Evolutionary conservation across 257 asterid genomes (phyloP).

Genomic region (Ophiorrhiza pumila): DNA sequence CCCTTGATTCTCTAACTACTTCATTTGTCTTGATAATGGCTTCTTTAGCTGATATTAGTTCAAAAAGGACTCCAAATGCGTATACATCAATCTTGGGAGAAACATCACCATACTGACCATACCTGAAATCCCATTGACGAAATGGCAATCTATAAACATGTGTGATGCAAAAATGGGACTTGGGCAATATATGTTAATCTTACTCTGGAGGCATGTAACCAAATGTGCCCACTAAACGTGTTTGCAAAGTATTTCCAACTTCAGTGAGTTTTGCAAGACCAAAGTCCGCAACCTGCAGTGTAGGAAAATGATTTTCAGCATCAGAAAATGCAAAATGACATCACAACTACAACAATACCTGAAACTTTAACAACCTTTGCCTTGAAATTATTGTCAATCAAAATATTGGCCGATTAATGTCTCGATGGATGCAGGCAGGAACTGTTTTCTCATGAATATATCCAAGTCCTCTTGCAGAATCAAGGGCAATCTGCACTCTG

Average conservation of each 20-base stretch:
- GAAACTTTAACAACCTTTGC: constrained; percentile 57
- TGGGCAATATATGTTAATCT: constrained; percentile 4
- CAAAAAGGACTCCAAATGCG: constrained; percentile 82
- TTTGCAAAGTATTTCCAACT: constrained; percentile 67
- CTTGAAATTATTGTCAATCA: constrained; percentile 65
- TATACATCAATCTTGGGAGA: constrained; percentile 74
- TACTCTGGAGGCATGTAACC: constrained; percentile 96
- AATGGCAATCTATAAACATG: background rate
- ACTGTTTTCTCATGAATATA: constrained; percentile 91
- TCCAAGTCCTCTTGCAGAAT: constrained; percentile 94
- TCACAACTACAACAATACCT: background rate
- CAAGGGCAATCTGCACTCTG: constrained; percentile 82
- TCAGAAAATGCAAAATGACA: background rate
- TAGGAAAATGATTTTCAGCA: constrained; percentile 5
- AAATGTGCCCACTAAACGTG: constrained; percentile 82
- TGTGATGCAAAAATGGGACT: background rate
- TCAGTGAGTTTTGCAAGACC: constrained; percentile 78
- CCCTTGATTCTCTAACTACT: constrained; percentile 53
- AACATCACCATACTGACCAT: constrained; percentile 77
- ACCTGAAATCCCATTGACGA: constrained; percentile 35
- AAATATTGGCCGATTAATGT: constrained; percentile 73
- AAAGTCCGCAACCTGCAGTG: constrained; percentile 77
- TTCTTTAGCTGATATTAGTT: constrained; percentile 67
- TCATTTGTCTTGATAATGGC: constrained; percentile 66
- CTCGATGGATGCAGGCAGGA: constrained; percentile 82